Conservation (phyloP, 2,329 filamentous ascomycete genomes). For the Arthrobotrys sphaeroides region DNA sequence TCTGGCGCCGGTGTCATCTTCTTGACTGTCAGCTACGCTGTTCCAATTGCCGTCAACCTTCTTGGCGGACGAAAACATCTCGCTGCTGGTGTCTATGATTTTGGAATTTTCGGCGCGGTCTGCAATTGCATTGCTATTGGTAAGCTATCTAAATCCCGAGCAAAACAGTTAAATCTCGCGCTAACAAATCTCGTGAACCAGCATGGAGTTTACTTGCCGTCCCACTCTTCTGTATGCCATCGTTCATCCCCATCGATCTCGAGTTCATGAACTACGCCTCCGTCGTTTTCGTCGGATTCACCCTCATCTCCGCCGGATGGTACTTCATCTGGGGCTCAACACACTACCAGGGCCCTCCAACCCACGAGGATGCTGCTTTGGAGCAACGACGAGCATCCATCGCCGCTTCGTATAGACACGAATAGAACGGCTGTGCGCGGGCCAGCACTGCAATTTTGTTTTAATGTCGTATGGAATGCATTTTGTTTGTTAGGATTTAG, state of each 20-base stretch:
- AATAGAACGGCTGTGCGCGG: constrained; percentile 10
- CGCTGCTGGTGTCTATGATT: constrained; percentile 68
- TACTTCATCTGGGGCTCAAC: constrained; percentile 76
- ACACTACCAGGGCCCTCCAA: constrained; percentile 73
- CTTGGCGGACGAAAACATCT: constrained; percentile 70
- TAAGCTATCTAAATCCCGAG: constrained; percentile 61
- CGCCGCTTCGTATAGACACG: constrained; percentile 39
- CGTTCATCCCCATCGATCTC: constrained; percentile 69
- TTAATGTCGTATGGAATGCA: constrained; percentile 2
- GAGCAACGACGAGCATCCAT: constrained; percentile 46
- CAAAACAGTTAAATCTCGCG: constrained; percentile 32
- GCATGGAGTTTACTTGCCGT: constrained; percentile 75
- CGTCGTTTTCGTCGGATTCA: constrained; percentile 76
- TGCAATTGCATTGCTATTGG: constrained; percentile 73
- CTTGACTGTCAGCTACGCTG: constrained; percentile 74
- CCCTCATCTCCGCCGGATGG: constrained; percentile 71
- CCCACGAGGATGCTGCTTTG: constrained; percentile 49
- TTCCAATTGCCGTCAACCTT: constrained; percentile 73
- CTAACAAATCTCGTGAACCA: constrained; percentile 58
- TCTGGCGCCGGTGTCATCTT: constrained; percentile 76
- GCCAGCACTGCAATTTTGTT: constrained; percentile 2
- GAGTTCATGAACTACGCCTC: constrained; percentile 76
- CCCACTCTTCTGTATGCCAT: constrained; percentile 78
- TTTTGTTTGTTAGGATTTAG: constrained; percentile 40
- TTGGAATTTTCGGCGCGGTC: constrained; percentile 70